Base-by-base conservation (phyloP, 306 rosid species). In the Rosa chinensis region DNA sequence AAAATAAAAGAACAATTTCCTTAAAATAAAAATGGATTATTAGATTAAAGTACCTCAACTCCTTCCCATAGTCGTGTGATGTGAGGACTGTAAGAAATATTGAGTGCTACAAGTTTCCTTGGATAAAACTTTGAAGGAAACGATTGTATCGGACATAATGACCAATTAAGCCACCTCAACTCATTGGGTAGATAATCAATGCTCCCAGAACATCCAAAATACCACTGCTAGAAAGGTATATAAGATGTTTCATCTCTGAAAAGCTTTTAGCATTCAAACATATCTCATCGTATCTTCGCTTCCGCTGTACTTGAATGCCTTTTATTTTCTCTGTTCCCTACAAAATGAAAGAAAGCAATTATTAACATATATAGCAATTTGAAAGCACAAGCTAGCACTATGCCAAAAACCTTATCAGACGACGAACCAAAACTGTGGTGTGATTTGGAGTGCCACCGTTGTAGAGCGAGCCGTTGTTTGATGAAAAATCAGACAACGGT, bases 61-160 rank as follows among this genome's bases (percentile, higher is more conserved):
- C 81, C 80, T 2, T 62, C 16, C 78, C 76, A 56, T 8, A 81
- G 61, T 37, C 76, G 52, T 56, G 49, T 25, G 13, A 88, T 71
- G 47, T 25, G 28, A 25, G 10, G 47, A 64, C 89, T 81, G 23
- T 72, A 4, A 0, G 68, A 82, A 79, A 88, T 40, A 8, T 50
- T 62, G 69, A 88, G 80, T 10, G 16, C 79, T 69, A 79, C 78
- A 72, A 85, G 89, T 28, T 82, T 28, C 75, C 47, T 42, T 5
- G 89, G 82, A 55, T 66, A 42, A 80, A 88, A 85, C 74, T 66
- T 75, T 5, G 52, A 42, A 2, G 88, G 89, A 23, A 85, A 76
- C 64, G 25, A 64, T 18, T 72, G 61, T 50, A 42, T 67, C 10
- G 84, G 85, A 72, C 84, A 86, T 50, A 55, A 48, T 47, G 45